Evolutionary conservation across 1,284 basidiomycete genomes (phyloP).

Genomic region (Trichosporon sp.): DNA sequence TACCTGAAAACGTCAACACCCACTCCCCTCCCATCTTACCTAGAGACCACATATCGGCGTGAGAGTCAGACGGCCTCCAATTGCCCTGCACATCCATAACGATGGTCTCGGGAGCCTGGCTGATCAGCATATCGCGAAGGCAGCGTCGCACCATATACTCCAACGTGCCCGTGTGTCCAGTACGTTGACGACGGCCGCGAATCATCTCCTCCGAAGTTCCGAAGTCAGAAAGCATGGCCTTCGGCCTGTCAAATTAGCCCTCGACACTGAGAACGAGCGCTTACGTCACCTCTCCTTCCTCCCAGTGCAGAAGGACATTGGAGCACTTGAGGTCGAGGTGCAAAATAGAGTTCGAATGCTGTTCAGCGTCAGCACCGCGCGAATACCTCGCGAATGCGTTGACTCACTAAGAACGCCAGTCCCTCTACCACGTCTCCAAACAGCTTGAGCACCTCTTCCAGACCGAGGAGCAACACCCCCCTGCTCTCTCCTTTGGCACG

Average conservation of each 20-base stretch:
- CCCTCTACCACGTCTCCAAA: conserved; percentile 74
- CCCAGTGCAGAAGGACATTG: conserved; percentile 86
- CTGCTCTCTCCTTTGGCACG: conserved; percentile 38
- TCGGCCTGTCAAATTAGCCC: conserved; percentile 39
- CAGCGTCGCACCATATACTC: conserved; percentile 50
- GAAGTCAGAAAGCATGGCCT: conserved; percentile 86
- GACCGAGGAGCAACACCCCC: conserved; percentile 70
- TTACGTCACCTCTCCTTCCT: conserved; percentile 70
- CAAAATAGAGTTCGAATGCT: conserved; percentile 79
- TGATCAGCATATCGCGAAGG: too few relatives aligned
- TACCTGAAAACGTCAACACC: conserved; percentile 49
- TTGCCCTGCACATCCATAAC: conserved; percentile 52
- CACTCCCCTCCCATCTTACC: conserved; percentile 40
- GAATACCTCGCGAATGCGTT: neutral
- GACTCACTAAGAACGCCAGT: conserved; percentile 69
- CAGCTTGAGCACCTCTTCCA: conserved; percentile 69
- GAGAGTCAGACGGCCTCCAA: conserved; percentile 70
- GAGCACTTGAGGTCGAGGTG: conserved; percentile 91
- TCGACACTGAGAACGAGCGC: neutral
- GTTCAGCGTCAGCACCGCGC: conserved; percentile 6
- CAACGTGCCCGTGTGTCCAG: conserved; percentile 88
- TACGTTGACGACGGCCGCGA: conserved; percentile 59
- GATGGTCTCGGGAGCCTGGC: conserved; percentile 70
- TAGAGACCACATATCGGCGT: conserved; percentile 56
- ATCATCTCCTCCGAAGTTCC: conserved; percentile 88